Evolutionary conservation across 495 filamentous ascomycete species (phyloP), one percentile per base, ranked within the genome.

Genomic region (Parathielavia hyrcaniae): DNA sequence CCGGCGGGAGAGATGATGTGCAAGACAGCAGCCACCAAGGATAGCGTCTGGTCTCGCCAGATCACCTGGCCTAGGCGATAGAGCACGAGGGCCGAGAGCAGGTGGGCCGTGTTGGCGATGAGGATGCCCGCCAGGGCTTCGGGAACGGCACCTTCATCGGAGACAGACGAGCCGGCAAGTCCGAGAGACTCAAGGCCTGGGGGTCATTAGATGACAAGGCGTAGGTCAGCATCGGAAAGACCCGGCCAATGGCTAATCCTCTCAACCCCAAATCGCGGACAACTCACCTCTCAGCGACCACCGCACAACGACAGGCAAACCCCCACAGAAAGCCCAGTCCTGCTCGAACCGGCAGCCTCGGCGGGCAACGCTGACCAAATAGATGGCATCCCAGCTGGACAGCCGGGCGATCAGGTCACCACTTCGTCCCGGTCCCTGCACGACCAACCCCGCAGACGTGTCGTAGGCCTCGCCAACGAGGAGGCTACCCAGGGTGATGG

Each of bases 261-360:
- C 10, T 10, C 12, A 44, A 14, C n/a, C 39, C 30, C 10, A 45
- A n/a, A 7, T 26, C 17, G 12, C 26, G 17, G 35, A 16, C 10
- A 43, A 16, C 55, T 51, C 63, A 75, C 74, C 64, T 64, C 59
- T 60, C 26, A 66, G 45, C 36, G 75, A 22, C 39, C 53, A 61
- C 17, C 64, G 67, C 32, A 90, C 69, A 38, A 82, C 52, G 46
- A 75, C 71, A 5, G 86, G 79, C 58, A 86, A 83, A 1, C 83
- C 83, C 69, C 77, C 82, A 20, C 90, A 86, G 74, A 96, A 98
- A 1, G 95, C 93, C 91, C 91, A 97, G 73, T 97, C 90, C 73
- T 98, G 95, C 72, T 98, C 93, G 72, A 86, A 91, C 11, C 85
- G 50, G 60, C 97, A 90, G 22, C 90, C 91, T 35, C 84, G 75